phyloP scores from a whole-genome alignment of 331 rosid genomes.

The Malus hybrid region DNA sequence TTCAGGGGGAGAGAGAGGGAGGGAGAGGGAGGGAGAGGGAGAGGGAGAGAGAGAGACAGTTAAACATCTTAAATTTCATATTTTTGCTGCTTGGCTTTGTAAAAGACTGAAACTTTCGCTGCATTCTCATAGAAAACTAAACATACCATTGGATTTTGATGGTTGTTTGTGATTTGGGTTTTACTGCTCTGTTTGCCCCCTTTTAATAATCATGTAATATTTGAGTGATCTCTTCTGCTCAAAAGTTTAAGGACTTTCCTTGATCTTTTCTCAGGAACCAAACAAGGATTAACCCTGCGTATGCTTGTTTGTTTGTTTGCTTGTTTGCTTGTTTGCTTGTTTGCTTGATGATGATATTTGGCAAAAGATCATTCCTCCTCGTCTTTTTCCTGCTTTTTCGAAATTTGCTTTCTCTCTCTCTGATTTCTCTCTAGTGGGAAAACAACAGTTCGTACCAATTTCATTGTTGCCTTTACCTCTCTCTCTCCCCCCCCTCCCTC shows the following conservation, averaged over 20 bases:
- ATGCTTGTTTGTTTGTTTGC: background rate
- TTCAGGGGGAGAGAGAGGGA: background rate
- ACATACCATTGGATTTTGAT: background rate
- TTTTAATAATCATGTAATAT: background rate
- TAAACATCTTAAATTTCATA: background rate
- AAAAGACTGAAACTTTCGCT: background rate
- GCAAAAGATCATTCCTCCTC: constrained; percentile 48
- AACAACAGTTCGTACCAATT: constrained; percentile 25
- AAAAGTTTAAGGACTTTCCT: constrained; percentile 9
- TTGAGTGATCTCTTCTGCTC: background rate
- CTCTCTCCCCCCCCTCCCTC: background rate
- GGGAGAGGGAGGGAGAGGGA: no score
- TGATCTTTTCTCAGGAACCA: constrained; percentile 15
- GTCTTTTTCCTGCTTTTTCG: constrained; percentile 69
- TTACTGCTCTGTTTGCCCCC: background rate
- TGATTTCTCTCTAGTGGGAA: constrained; percentile 54
- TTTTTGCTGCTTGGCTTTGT: background rate
- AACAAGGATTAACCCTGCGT: constrained; percentile 8
- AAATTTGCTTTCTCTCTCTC: constrained; percentile 43
- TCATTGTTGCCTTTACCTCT: constrained; percentile 13
- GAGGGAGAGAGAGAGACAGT: background rate
- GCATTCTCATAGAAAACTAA: background rate
- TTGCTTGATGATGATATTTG: constrained; percentile 21
- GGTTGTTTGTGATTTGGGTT: background rate
- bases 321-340: background rate